Percentiles rank a stretch among this genome's conserved stretches.
Evolutionary conservation across 306 rosid species (phyloP).

Genomic region (Castanospermum australe): DNA sequence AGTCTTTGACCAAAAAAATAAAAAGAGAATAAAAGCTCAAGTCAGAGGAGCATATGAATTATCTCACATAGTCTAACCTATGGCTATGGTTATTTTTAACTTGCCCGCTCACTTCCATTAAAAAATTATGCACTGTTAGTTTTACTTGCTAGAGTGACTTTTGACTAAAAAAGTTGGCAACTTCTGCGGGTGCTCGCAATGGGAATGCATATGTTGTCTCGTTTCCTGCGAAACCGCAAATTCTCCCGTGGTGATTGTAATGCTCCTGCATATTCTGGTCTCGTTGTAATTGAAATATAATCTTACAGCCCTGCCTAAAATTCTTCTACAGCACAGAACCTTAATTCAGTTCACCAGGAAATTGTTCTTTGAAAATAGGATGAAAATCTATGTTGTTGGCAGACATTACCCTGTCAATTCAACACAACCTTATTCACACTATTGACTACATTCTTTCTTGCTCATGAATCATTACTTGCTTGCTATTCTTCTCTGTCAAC

Average conservation of each 20-base stretch:
- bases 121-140: neutral
- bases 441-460: neutral
- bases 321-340: neutral
- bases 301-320: neutral
- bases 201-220: neutral
- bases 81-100: neutral
- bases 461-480: neutral
- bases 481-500: neutral
- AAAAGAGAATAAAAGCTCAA: too few relatives aligned
- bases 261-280: neutral
- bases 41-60: neutral
- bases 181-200: neutral
- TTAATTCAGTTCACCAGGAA: neutral
- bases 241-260: neutral
- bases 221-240: neutral
- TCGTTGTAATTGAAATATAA: neutral
- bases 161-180: conserved; percentile 19
- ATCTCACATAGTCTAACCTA: neutral
- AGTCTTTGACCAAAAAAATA: too few relatives aligned
- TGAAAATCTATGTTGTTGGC: neutral
- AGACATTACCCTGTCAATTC: neutral
- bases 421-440: neutral
- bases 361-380: neutral
- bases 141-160: conserved; percentile 11
- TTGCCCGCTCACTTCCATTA: conserved; percentile 16